A percentile compares a stretch with the other conserved stretches of the same genome.
These are phyloP conservation scores for Hemisphaericaspora subhashii DNA, from an alignment of 1,139 yeast genomes.

Conservation along the genomic window DNA sequence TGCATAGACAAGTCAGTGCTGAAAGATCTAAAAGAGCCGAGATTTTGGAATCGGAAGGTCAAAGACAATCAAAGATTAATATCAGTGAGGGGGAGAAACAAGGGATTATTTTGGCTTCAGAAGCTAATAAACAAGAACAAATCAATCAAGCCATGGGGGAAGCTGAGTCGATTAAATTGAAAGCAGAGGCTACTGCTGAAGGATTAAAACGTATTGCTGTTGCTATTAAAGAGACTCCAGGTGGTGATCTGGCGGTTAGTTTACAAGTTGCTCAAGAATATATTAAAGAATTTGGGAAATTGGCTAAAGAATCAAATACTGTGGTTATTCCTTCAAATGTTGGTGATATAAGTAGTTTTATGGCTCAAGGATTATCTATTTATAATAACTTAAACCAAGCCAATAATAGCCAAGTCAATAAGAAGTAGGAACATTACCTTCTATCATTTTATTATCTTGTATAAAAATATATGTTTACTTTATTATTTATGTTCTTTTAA, in stretches of 20 bases:
- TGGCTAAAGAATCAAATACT: constrained; percentile 81
- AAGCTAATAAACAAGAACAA: constrained; percentile 61
- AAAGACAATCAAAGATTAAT: constrained; percentile 73
- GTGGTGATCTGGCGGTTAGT: constrained; percentile 73
- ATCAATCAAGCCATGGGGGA: constrained; percentile 71
- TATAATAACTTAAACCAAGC: constrained; percentile 51
- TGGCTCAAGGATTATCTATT: constrained; percentile 77
- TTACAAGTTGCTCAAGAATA: constrained; percentile 83
- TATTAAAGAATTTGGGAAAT: constrained; percentile 76
- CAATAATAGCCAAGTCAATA: constrained; percentile 4
- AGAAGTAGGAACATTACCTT: too few species aligned
- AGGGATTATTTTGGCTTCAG: constrained; percentile 68
- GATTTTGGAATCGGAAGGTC: constrained; percentile 84
- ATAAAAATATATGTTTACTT: constrained; percentile 1
- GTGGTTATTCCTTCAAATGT: constrained; percentile 75
- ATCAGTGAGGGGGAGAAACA: constrained; percentile 81
- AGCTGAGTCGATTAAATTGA: constrained; percentile 63
- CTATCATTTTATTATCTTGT: too few species aligned
- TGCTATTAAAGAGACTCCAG: constrained; percentile 67
- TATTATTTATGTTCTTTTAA: constrained; percentile 33
- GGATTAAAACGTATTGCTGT: constrained; percentile 65
- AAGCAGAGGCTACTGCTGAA: constrained; percentile 75
- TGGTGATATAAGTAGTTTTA: constrained; percentile 72
- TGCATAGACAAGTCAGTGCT: constrained; percentile 88
- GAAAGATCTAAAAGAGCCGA: constrained; percentile 86